These are phyloP conservation scores for Aureobasidium pullulans DNA, from an alignment of 2,329 filamentous ascomycete species.

Conservation along the genomic window DNA sequence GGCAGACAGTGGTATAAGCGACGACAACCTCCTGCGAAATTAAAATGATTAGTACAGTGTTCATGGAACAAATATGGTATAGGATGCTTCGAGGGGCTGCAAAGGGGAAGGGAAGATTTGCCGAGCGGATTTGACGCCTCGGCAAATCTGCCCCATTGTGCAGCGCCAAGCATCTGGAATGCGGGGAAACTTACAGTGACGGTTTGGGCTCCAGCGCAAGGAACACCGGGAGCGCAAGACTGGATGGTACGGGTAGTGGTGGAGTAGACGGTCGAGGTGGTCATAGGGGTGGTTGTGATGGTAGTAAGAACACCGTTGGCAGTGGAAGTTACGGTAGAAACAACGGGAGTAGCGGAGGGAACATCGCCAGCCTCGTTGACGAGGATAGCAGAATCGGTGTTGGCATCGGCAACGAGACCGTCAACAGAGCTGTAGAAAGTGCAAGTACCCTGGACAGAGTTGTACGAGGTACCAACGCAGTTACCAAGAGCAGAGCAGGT, in stretches of 20 bases:
- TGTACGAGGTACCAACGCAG: constrained; percentile 8
- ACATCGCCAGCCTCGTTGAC: neutral
- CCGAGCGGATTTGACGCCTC: no score
- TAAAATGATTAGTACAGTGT: no score
- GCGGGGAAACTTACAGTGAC: neutral
- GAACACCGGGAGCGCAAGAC: constrained; percentile 5
- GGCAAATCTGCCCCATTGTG: no score
- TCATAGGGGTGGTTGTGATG: constrained; percentile 5
- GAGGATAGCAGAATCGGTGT: constrained; percentile 1
- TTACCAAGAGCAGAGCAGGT: neutral
- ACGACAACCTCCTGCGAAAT: neutral
- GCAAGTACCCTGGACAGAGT: neutral
- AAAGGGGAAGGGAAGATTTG: no score
- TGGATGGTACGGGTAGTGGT: constrained; percentile 7
- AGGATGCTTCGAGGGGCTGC: no score
- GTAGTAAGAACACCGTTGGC: neutral
- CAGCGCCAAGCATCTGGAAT: no score
- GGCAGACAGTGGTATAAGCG: constrained; percentile 13
- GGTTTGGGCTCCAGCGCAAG: constrained; percentile 1
- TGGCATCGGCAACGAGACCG: neutral
- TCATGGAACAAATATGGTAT: no score
- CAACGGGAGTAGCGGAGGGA: neutral
- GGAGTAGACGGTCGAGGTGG: constrained; percentile 12
- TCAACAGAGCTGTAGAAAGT: constrained; percentile 10
- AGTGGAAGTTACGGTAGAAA: neutral